These are phyloP conservation scores for Inga oerstediana DNA, from an alignment of 306 rosid genomes.

Conservation along the genomic window DNA sequence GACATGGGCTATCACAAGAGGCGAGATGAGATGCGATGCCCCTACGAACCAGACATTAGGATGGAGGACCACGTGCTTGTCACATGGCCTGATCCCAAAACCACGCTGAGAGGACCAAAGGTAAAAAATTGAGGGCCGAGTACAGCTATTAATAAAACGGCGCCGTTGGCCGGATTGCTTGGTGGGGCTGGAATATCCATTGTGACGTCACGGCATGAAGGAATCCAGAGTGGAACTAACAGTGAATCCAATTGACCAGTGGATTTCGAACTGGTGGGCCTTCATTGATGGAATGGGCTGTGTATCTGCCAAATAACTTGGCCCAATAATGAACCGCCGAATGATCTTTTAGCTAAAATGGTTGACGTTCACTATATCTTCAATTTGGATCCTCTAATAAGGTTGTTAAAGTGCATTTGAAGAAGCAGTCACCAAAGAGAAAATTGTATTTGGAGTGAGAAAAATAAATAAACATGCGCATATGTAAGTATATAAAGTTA, in stretches of 20 bases:
- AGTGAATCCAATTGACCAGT: neutral
- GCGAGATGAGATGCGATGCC: neutral
- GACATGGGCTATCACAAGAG: neutral
- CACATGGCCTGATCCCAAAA: constrained; percentile 29
- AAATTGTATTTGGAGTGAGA: neutral
- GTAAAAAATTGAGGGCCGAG: neutral
- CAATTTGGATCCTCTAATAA: neutral
- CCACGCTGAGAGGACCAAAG: neutral
- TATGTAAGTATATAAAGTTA: too few relatives aligned
- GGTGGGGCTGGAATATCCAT: neutral
- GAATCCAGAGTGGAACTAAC: neutral
- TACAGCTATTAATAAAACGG: neutral
- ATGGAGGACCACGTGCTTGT: constrained; percentile 7
- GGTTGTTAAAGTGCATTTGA: neutral
- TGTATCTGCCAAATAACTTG: neutral
- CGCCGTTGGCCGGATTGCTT: constrained; percentile 24
- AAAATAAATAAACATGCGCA: too few relatives aligned
- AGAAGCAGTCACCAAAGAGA: neutral
- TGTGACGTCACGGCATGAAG: constrained; percentile 16
- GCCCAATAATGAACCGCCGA: neutral
- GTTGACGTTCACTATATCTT: too few relatives aligned
- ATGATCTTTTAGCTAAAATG: neutral
- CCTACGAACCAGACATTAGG: neutral
- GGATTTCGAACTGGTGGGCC: neutral
- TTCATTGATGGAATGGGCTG: neutral